Evolutionary conservation across 352 stramenopile genomes (phyloP).

Genomic region (Phytophthora vignae): DNA sequence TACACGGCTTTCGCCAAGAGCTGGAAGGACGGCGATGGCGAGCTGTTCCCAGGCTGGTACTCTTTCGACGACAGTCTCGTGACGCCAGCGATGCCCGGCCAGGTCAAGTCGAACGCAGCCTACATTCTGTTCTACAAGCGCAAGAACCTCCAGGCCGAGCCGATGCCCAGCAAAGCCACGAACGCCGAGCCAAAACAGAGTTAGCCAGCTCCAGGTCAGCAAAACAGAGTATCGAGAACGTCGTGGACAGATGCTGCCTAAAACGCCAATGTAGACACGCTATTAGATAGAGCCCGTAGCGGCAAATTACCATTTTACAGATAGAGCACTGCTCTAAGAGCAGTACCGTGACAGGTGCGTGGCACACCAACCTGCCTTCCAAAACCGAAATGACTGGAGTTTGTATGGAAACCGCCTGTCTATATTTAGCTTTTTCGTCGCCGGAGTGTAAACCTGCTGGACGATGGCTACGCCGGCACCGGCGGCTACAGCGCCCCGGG

Average conservation of each 20-base stretch:
- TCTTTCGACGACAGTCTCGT: slow-evolving; percentile 88
- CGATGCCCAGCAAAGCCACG: neutral
- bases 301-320: neutral
- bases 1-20: slow-evolving; percentile 90
- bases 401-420: neutral
- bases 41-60: slow-evolving; percentile 80
- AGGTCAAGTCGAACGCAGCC: slow-evolving; percentile 82
- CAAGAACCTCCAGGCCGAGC: slow-evolving; percentile 40
- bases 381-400: neutral
- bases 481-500: too few relatives aligned
- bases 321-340: neutral
- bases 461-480: neutral
- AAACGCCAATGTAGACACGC: slow-evolving; percentile 20
- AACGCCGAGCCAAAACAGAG: slow-evolving; percentile 14
- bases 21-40: slow-evolving; percentile 62
- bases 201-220: slow-evolving; percentile 2
- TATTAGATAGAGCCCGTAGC: slow-evolving; percentile 9
- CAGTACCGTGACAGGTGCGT: neutral
- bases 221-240: neutral
- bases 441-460: neutral
- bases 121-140: slow-evolving; percentile 93
- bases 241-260: neutral
- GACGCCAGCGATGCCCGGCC: slow-evolving; percentile 54
- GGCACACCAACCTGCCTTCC: neutral
- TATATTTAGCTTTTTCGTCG: neutral